Base-by-base conservation (phyloP, 2,329 filamentous ascomycete genomes). In the Epichloe brachyelytri region DNA sequence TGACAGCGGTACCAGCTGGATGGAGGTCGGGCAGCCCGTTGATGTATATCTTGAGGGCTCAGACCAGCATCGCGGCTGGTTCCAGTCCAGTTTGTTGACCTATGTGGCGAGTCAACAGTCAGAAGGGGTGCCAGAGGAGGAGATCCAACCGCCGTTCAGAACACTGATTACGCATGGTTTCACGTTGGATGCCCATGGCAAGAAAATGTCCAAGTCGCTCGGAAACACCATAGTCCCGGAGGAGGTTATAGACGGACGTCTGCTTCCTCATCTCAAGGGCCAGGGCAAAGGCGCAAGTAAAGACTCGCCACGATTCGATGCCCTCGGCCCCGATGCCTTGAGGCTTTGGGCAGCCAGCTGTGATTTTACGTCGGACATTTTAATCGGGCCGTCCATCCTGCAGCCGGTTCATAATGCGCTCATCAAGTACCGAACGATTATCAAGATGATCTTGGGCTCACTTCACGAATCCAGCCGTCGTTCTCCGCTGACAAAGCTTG, bases 131-230 rank as follows among this genome's bases (percentile, higher is more conserved):
- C 50, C 54, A 2, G 54, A 59, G 5, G 52, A 53, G 15, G 61
- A 64, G 15, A 57, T 63, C 17, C 39, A 58, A 54, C 57, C 91
- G 0, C 93, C 93, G 0, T 98, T 94, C 71, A 86, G 83, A 62
- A 86, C 81, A 3, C 74, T 98, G n/a, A 83, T 96, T 54, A 98
- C 93, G 0, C 93, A 98, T 63, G 93, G 93, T 1, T 98, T 98
- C 64, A 90, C 88, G 0, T 78, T 98, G 2, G 93, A 98, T 60
- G 77, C 85, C 47, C 72, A 86, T 37, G 90, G 90, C n/a, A 88
- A 87, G 63, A 98, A 98, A 67, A 98, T 98, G 93, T 96, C 90
- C 64, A 98, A 98, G 67, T 96, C 89, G 0, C 71, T 96, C 1
- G 93, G 93, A 15, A 98, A 98, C 62, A 83, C 86, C 30, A 82